These are phyloP conservation scores for Beauveria rudraprayagi DNA, from an alignment of 2,329 filamentous ascomycete species.

Conservation along the genomic window DNA sequence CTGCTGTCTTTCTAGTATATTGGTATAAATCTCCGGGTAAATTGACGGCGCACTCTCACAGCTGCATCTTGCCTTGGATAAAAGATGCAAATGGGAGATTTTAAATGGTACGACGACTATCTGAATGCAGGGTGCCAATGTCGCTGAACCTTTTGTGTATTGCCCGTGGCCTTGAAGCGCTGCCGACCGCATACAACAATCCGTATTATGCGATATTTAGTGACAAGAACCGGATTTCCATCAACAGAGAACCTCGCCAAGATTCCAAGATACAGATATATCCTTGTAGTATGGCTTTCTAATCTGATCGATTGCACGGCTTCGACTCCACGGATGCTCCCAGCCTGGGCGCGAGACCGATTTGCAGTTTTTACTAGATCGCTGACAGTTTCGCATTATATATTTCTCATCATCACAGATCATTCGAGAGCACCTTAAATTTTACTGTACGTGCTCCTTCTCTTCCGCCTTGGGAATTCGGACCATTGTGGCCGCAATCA, in stretches of 20 bases:
- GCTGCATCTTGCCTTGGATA: too few relatives aligned
- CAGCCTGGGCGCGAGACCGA: neutral
- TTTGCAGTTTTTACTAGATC: neutral
- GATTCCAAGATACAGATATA: constrained; percentile 9
- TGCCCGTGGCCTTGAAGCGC: too few relatives aligned
- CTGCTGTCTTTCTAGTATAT: too few relatives aligned
- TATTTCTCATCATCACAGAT: too few relatives aligned
- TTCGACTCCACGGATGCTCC: constrained; percentile 9
- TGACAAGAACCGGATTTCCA: neutral
- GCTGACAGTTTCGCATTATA: too few relatives aligned
- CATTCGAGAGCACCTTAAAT: too few relatives aligned
- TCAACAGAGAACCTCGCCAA: constrained; percentile 7
- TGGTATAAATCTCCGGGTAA: too few relatives aligned
- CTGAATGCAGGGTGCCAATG: too few relatives aligned
- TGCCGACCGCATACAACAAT: neutral
- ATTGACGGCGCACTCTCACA: too few relatives aligned
- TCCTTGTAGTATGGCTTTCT: constrained; percentile 10
- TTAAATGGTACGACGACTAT: too few relatives aligned
- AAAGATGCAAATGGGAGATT: too few relatives aligned
- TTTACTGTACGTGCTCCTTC: constrained; percentile 14
- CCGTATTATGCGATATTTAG: neutral
- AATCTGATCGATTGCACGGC: constrained; percentile 9
- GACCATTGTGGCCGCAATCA: constrained; percentile 11
- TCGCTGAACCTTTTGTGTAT: too few relatives aligned
- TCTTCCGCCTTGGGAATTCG: constrained; percentile 12